Percentiles rank a stretch among this genome's conserved stretches.
Evolutionary conservation across 2,329 filamentous ascomycete species (phyloP).

Genomic region (Xylaria sp.): DNA sequence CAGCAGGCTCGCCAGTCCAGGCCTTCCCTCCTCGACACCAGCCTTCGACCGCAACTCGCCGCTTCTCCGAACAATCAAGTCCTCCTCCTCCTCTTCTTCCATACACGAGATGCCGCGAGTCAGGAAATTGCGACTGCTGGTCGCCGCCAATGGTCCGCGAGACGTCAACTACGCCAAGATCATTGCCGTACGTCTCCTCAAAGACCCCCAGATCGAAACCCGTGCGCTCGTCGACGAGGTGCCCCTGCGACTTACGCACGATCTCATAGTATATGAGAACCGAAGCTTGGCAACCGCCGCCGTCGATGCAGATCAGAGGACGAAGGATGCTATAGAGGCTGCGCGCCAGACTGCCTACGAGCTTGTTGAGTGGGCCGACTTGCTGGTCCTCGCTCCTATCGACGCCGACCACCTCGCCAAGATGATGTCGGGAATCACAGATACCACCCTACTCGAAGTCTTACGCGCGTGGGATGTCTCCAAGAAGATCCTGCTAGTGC

Average conservation of each 20-base stretch:
- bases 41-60: slow-evolving; percentile 15
- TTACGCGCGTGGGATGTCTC: slow-evolving; percentile 86
- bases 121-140: slow-evolving; percentile 67
- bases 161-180: slow-evolving; percentile 74
- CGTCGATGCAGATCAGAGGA: slow-evolving; percentile 51
- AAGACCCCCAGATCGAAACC: slow-evolving; percentile 69
- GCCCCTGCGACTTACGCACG: slow-evolving; percentile 70
- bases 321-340: slow-evolving; percentile 60
- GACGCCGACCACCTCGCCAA: slow-evolving; percentile 86
- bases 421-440: slow-evolving; percentile 86
- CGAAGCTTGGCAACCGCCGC: slow-evolving; percentile 54
- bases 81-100: slow-evolving; percentile 44
- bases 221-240: slow-evolving; percentile 73
- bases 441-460: slow-evolving; percentile 82
- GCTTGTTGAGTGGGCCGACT: slow-evolving; percentile 86
- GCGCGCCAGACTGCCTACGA: slow-evolving; percentile 67
- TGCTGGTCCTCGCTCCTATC: slow-evolving; percentile 85
- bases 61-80: slow-evolving; percentile 40
- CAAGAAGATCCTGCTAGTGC: slow-evolving; percentile 85
- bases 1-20: slow-evolving; percentile 13
- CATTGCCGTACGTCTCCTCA: slow-evolving; percentile 73
- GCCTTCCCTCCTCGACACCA: slow-evolving; percentile 17
- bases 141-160: slow-evolving; percentile 72
- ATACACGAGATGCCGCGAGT: slow-evolving; percentile 54
- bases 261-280: slow-evolving; percentile 69